A percentile compares a stretch with the other conserved stretches of the same genome.
Evolutionary conservation across 768 basidiomycete species (phyloP).

Genomic region (Lentinula aciculospora): DNA sequence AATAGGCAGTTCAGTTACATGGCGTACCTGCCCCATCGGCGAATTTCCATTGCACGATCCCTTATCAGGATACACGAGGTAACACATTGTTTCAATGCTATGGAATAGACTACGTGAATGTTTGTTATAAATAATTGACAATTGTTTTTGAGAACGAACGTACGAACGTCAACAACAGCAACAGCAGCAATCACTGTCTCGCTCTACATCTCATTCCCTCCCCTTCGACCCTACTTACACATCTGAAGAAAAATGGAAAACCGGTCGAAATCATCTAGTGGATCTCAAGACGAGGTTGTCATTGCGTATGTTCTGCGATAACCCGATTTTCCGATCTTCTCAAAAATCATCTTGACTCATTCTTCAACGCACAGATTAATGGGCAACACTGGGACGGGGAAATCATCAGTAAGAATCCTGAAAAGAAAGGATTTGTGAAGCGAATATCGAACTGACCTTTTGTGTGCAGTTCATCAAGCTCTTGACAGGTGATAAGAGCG

Average conservation of each 20-base stretch:
- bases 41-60: too few relatives aligned
- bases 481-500: neutral
- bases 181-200: too few relatives aligned
- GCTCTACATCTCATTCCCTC: too few relatives aligned
- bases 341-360: too few relatives aligned
- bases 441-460: too few relatives aligned
- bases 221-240: neutral
- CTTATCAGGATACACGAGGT: neutral
- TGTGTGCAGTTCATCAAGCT: slow-evolving; percentile 11
- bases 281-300: neutral
- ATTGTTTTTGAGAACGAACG: neutral
- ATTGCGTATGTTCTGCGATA: neutral
- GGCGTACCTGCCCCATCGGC: too few relatives aligned
- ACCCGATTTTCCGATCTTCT: neutral
- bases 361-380: slow-evolving; percentile 8
- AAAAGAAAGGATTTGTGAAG: too few relatives aligned
- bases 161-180: neutral
- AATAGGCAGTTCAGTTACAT: too few relatives aligned
- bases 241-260: neutral
- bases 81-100: neutral
- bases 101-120: neutral
- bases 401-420: slow-evolving; percentile 8
- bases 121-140: neutral
- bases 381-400: slow-evolving; percentile 10
- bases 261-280: neutral